Evolutionary conservation across 495 filamentous ascomycete genomes (phyloP), one percentile per base, ranked within the genome.

Genomic region (Penicillium verhagenii): DNA sequence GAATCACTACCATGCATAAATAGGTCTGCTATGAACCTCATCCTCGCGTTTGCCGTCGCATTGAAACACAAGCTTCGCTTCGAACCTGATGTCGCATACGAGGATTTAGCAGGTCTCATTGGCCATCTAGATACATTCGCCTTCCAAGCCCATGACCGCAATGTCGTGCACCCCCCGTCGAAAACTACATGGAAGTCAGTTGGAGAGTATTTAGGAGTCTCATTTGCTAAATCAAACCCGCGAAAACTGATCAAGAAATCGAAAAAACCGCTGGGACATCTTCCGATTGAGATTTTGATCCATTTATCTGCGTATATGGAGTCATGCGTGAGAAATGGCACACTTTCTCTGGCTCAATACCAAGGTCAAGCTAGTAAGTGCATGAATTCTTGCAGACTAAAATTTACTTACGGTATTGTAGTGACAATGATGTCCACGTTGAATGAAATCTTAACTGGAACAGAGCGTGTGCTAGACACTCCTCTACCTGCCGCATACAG

Each of bases 21-120:
- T n/a, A 84, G 83, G 38, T 85, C 90, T 1, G 88, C 85, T 2
- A 81, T 94, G 66, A 94, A 95, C 67, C 81, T 96, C 35, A 79
- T 94, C 53, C 79, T 91, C 16, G 90, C 89, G 2, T 96, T 88
- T 64, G 79, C 86, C 26, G 78, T 89, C 7, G 70, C 90, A 1
- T 77, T 93, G 47, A 95, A 93, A 66, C 91, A 93, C 74, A 86
- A 84, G 64, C 82, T 96, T n/a, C 89, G 91, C 21, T 92, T 92
- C 64, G 90, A 96, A 63, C 89, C 90, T 0, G 91, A 89, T 68
- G 82, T 87, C 19, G 84, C 86, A 51, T 93, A 95, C 62, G 79
- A 50, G 75, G 82, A 70, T 82, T 75, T 59, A 79, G 84, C 53
- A 80, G 86, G 57, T 52, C 64, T 74, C 16, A 58, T 60, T 26